phyloP scores from a whole-genome alignment of 176 grass and related monocot genomes.

The Stipa capillata region DNA sequence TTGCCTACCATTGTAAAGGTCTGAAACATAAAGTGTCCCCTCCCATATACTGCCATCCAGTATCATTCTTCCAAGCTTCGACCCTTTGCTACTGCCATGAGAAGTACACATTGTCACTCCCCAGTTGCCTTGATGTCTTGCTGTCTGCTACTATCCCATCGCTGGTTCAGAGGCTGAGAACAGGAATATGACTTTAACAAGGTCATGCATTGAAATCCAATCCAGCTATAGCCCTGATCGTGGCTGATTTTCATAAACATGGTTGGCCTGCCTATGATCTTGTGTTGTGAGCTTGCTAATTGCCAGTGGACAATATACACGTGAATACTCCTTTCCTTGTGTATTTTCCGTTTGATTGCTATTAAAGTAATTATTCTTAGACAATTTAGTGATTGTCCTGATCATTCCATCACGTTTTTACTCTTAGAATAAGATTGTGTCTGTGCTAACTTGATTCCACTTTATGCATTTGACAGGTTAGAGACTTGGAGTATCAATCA shows the following conservation, averaged over 20 bases:
- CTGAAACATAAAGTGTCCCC: background rate
- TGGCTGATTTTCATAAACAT: background rate
- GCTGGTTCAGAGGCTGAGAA: background rate
- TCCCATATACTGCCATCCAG: background rate
- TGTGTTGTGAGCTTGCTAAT: background rate
- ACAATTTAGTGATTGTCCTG: background rate
- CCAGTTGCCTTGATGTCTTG: background rate
- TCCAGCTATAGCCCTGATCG: background rate
- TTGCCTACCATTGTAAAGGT: conserved; percentile 5
- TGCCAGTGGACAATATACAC: background rate
- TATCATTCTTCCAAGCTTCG: background rate
- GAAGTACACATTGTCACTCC: background rate
- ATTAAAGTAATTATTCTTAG: background rate
- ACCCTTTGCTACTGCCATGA: background rate
- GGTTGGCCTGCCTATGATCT: background rate
- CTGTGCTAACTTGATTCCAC: background rate
- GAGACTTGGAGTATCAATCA: background rate
- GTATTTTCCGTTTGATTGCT: background rate
- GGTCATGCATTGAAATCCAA: background rate
- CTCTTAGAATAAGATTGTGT: background rate
- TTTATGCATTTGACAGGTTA: conserved; percentile 4
- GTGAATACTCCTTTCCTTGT: background rate
- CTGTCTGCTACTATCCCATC: background rate
- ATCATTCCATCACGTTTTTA: background rate
- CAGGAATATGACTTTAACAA: background rate